These are phyloP conservation scores for Colletotrichum endophyticum DNA, from an alignment of 2,329 filamentous ascomycete species.

Conservation along the genomic window DNA sequence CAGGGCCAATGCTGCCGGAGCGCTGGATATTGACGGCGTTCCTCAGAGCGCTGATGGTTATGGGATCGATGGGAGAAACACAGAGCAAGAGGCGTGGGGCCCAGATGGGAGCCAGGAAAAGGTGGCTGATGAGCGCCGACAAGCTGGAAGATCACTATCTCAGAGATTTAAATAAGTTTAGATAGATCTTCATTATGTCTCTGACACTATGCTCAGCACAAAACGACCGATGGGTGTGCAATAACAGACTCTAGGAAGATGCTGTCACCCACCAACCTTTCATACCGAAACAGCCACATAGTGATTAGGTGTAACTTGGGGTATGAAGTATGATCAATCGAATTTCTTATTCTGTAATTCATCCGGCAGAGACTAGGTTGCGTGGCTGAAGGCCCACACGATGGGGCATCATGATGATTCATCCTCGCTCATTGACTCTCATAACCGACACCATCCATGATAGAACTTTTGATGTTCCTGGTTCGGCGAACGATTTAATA, in stretches of 20 bases:
- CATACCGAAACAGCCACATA: too few species aligned
- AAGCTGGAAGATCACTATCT: neutral
- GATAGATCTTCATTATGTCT: neutral
- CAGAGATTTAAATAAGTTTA: neutral
- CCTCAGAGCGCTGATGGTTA: neutral
- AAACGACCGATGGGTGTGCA: too few species aligned
- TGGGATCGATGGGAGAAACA: neutral
- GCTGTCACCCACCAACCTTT: too few species aligned
- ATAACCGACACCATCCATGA: neutral
- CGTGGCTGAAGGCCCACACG: too few species aligned
- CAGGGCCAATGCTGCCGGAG: neutral
- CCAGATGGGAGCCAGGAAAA: neutral
- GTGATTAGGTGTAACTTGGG: accelerated
- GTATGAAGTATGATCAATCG: too few species aligned
- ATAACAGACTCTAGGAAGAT: too few species aligned
- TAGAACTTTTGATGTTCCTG: too few species aligned
- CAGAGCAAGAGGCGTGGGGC: neutral
- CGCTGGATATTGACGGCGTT: neutral
- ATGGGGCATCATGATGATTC: neutral
- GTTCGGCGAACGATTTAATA: neutral
- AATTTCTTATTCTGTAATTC: too few species aligned
- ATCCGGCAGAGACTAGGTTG: too few species aligned
- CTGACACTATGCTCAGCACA: too few species aligned
- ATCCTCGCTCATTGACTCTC: neutral
- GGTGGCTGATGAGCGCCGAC: neutral